Evolutionary conservation across 2,329 filamentous ascomycete genomes (phyloP), one percentile per base, ranked within the genome.

Genomic region (Colletotrichum cordylinicola): DNA sequence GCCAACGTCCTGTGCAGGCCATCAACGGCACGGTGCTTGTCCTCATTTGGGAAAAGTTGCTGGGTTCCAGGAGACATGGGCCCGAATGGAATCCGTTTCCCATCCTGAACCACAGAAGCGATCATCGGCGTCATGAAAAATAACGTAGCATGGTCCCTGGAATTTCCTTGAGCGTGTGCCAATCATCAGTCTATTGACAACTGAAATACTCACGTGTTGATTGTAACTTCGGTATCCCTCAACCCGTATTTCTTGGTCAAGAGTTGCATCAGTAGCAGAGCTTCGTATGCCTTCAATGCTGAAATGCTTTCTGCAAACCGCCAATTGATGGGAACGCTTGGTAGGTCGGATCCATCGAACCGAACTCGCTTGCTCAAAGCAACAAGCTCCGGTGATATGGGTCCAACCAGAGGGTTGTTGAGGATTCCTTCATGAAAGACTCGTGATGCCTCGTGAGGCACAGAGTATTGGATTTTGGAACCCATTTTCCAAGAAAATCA

Each of bases 301-400:
- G 88, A 85, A 2, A 90, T 86, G 61, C 87, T 89, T 79, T 91
- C 90, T 2, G 89, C 88, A 64, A 90, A 89, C 2, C 89, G 84
- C 89, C 90, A 91, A 66, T 89, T 90, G 79, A 91, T 88, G 0
- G 89, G 88, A 12, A 90, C 84, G 62, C 82, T 86, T 1, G 88
- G 89, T 27, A 80, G 79, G 29, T 83, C 78, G 16, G 79, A 82
- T 5, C 89, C 89, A 21, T 85, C 83, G 72, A 89, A 90, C 0
- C 77, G 80, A 52, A 88, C 82, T 27, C 60, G 37, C 24, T 56
- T 56, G 18, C 65, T 61, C n/a, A 69, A 58, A 15, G 18, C 37
- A 4, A 35, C 12, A 27, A 73, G 66, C 18, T 69, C 65, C 2
- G 37, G 16, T 6, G 65, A n/a, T 21, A 70, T 8, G 6, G 58